These are phyloP conservation scores for Pyronema domesticum DNA, from an alignment of 495 filamentous ascomycete species.

Conservation along the genomic window DNA sequence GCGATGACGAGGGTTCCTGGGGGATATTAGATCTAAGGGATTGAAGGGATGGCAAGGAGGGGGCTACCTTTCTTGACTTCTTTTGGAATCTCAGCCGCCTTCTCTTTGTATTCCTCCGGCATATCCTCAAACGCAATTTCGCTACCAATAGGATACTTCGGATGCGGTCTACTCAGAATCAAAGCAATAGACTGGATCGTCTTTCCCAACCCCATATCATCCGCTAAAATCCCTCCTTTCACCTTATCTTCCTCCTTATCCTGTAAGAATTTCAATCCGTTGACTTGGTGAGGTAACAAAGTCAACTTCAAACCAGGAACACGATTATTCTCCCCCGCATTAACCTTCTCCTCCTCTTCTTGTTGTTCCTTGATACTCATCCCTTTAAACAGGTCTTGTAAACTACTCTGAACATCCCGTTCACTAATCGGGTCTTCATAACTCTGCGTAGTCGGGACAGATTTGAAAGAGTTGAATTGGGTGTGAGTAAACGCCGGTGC, in stretches of 20 bases:
- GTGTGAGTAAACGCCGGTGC: no score
- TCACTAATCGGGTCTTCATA: no score
- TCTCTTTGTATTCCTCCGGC: slow-evolving; percentile 23
- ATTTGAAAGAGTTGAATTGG: no score
- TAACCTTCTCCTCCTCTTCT: slow-evolving; percentile 31
- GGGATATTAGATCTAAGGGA: background rate
- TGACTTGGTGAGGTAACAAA: slow-evolving; percentile 78
- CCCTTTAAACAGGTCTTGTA: no score
- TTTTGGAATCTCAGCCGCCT: slow-evolving; percentile 41
- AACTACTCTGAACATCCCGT: no score
- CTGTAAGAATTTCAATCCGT: slow-evolving; percentile 85
- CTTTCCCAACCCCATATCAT: slow-evolving; percentile 79
- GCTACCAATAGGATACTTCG: slow-evolving; percentile 32
- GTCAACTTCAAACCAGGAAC: slow-evolving; percentile 72
- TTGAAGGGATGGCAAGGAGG: background rate
- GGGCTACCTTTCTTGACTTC: slow-evolving; percentile 37
- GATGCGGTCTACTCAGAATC: slow-evolving; percentile 64
- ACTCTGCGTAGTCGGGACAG: no score
- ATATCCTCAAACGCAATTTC: slow-evolving; percentile 23
- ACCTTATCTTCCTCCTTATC: slow-evolving; percentile 65
- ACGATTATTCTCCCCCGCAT: slow-evolving; percentile 52
- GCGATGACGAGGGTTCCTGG: slow-evolving; percentile 71
- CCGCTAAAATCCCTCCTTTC: slow-evolving; percentile 72
- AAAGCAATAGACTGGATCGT: slow-evolving; percentile 68
- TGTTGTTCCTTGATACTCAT: slow-evolving; percentile 25